Conservation (phyloP, 192 early-diverging fungal species). For the Coemansia sp. region DNA sequence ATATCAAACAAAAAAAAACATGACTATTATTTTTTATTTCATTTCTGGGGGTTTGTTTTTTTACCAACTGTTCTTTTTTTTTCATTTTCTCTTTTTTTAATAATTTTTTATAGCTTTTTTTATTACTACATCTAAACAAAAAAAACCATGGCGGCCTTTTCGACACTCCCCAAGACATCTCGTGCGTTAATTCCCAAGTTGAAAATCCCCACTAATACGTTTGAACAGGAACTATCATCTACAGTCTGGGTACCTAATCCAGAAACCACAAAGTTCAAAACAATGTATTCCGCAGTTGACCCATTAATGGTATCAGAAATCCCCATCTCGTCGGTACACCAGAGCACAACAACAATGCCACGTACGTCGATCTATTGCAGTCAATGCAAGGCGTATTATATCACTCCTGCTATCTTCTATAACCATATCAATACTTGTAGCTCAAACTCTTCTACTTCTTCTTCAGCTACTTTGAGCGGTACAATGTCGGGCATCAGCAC, state of each 20-base stretch:
- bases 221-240: conserved; percentile 10
- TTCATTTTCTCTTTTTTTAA: conserved; percentile 3
- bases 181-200: conserved; percentile 11
- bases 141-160: background rate
- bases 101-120: background rate
- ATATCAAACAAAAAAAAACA: background rate
- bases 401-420: conserved; percentile 19
- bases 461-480: background rate
- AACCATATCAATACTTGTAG: conserved; percentile 28
- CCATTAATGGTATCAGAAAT: too few species aligned
- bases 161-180: background rate
- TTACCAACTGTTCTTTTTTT: background rate
- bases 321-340: background rate
- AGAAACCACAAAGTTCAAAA: conserved; percentile 31
- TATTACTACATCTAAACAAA: background rate
- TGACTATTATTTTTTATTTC: background rate
- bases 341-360: background rate
- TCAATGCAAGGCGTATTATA: conserved; percentile 42
- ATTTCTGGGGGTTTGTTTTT: background rate
- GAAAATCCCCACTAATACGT: conserved; percentile 8
- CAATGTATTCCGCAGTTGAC: conserved; percentile 14
- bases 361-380: conserved; percentile 35
- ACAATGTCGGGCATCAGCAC: background rate
- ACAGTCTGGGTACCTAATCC: conserved; percentile 41
- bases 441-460: background rate